These are phyloP conservation scores for Dryadomyces sulphureus DNA, from an alignment of 2,329 filamentous ascomycete genomes.

Conservation along the genomic window DNA sequence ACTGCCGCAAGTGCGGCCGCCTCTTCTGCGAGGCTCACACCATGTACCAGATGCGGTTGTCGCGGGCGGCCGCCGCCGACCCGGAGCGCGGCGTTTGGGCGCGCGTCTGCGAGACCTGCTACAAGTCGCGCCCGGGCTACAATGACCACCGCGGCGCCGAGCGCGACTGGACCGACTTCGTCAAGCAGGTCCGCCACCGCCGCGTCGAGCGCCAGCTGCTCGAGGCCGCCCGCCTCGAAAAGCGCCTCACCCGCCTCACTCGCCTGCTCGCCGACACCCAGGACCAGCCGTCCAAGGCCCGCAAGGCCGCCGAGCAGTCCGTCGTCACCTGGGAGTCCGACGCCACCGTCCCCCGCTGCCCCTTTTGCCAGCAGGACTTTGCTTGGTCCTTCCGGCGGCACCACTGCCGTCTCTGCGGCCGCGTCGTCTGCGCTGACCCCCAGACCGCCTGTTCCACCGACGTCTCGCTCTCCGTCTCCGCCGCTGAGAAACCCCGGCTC, in stretches of 20 bases:
- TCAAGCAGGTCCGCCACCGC: slow-evolving; percentile 56
- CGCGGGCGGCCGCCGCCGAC: slow-evolving; percentile 75
- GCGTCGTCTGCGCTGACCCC: slow-evolving; percentile 81
- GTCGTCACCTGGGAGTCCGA: slow-evolving; percentile 96
- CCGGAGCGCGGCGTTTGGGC: slow-evolving; percentile 86
- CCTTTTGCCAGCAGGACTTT: slow-evolving; percentile 94
- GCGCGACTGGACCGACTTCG: slow-evolving; percentile 57
- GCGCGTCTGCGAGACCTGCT: slow-evolving; percentile 96
- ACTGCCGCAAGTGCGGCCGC: slow-evolving; percentile 84
- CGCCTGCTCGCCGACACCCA: slow-evolving; percentile 60
- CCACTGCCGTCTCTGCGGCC: slow-evolving; percentile 86
- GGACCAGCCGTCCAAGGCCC: slow-evolving; percentile 33
- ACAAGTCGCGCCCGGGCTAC: slow-evolving; percentile 90
- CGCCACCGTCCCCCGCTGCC: slow-evolving; percentile 61
- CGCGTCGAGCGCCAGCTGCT: slow-evolving; percentile 73
- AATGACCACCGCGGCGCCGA: slow-evolving; percentile 69
- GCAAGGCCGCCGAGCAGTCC: slow-evolving; percentile 76
- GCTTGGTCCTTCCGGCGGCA: slow-evolving; percentile 86
- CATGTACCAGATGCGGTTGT: slow-evolving; percentile 99
- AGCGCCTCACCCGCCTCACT: slow-evolving; percentile 79
- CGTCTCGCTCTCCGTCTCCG: slow-evolving; percentile 57
- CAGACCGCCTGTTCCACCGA: slow-evolving; percentile 75
- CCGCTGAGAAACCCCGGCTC: slow-evolving; percentile 14
- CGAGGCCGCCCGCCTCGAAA: slow-evolving; percentile 81
- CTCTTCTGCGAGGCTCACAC: slow-evolving; percentile 96